Percentiles rank a stretch among this genome's conserved stretches.
These are phyloP conservation scores for Piloderma croceum DNA, from an alignment of 768 basidiomycete genomes.

Conservation along the genomic window DNA sequence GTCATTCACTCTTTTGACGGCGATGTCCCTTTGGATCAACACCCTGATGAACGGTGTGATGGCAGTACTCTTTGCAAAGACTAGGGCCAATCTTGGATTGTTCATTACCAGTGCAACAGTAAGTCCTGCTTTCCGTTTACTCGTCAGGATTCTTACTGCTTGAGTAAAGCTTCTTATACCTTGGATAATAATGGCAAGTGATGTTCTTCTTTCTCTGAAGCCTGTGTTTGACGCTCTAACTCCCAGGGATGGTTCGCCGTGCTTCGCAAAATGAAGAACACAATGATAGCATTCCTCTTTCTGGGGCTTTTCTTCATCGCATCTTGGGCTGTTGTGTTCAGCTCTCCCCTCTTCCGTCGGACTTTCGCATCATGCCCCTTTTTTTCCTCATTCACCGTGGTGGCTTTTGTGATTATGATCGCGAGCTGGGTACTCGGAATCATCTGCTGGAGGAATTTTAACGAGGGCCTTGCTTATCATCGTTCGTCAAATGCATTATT, in stretches of 20 bases:
- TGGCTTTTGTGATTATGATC: conserved; percentile 33
- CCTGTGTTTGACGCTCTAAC: not conserved
- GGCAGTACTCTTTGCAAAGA: conserved; percentile 35
- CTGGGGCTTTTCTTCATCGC: conserved; percentile 33
- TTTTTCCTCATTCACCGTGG: conserved; percentile 39
- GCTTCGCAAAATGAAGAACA: conserved; percentile 35
- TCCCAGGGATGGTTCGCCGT: conserved; percentile 48
- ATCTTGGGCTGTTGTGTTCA: conserved; percentile 42
- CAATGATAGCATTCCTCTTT: conserved; percentile 40
- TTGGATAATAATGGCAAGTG: conserved; percentile 46
- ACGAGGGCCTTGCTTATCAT: conserved; percentile 49
- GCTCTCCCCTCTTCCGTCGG: conserved; percentile 42
- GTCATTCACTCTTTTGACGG: conserved; percentile 43
- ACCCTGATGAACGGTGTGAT: conserved; percentile 46
- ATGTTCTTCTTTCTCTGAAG: not conserved
- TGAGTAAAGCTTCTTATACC: conserved; percentile 39
- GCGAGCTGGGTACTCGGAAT: conserved; percentile 41
- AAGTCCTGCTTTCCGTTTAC: conserved; percentile 13
- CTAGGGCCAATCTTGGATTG: conserved; percentile 35
- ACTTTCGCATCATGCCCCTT: conserved; percentile 43
- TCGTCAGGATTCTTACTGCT: no score
- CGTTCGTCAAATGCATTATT: conserved; percentile 30
- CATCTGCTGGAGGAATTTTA: conserved; percentile 49
- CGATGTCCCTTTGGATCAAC: conserved; percentile 53
- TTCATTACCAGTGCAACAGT: conserved; percentile 43